Percentiles rank a stretch among this genome's conserved stretches.
phyloP scores from a whole-genome alignment of 2,329 filamentous ascomycete genomes.

The Monilinia fructicola region DNA sequence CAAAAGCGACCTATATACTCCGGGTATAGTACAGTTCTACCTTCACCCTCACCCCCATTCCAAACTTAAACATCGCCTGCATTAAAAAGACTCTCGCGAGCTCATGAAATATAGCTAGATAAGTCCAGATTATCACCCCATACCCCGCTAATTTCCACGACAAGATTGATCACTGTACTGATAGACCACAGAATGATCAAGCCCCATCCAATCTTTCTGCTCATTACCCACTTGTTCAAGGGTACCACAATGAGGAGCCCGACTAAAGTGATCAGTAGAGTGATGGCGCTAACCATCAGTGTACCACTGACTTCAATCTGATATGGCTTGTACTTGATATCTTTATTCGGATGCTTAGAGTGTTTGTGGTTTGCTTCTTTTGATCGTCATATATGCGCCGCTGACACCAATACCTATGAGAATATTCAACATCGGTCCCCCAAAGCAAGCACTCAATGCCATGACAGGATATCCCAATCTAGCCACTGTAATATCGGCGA shows the following conservation, averaged over 20 bases:
- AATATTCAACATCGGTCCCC: constrained; percentile 98
- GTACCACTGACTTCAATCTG: constrained; percentile 81
- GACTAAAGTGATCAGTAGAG: constrained; percentile 75
- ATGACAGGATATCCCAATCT: constrained; percentile 94
- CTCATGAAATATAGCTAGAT: constrained; percentile 8
- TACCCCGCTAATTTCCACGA: constrained; percentile 68
- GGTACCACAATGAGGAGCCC: constrained; percentile 79
- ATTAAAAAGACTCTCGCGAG: not conserved
- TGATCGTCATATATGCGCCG: constrained; percentile 82
- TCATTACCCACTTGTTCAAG: constrained; percentile 82
- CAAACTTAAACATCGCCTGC: not conserved
- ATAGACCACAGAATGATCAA: constrained; percentile 78
- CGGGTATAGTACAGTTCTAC: not conserved
- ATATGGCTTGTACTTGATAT: constrained; percentile 72
- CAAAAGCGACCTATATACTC: constrained; percentile 3
- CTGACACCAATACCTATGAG: constrained; percentile 90
- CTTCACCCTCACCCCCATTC: not conserved
- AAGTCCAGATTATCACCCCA: constrained; percentile 26
- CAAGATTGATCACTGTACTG: constrained; percentile 78
- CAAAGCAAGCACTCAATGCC: constrained; percentile 91
- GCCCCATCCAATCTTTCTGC: constrained; percentile 74
- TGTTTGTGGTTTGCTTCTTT: constrained; percentile 63
- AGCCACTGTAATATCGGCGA: constrained; percentile 92
- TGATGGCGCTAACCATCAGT: constrained; percentile 80
- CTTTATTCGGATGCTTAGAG: constrained; percentile 63